These are phyloP conservation scores for Flaveria bidentis DNA, from an alignment of 129 eudicot species.

Conservation along the genomic window DNA sequence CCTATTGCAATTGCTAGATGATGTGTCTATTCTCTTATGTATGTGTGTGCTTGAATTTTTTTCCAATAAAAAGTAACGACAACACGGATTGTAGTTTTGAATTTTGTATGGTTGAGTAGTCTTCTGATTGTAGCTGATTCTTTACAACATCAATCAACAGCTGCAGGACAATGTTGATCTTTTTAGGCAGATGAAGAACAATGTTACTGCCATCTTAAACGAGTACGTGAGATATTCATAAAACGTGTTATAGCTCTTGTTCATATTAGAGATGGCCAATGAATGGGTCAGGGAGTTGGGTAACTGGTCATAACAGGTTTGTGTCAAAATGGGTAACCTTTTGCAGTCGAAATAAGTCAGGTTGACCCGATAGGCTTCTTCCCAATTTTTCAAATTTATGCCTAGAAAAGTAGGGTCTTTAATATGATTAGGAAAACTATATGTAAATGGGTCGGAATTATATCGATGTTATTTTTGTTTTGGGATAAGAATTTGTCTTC, in stretches of 20 bases:
- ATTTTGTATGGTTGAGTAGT: background rate
- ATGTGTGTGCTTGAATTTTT: background rate
- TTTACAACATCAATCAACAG: slow-evolving; percentile 45
- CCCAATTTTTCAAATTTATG: background rate
- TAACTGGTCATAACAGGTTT: background rate
- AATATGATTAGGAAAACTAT: background rate
- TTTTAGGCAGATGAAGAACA: slow-evolving; percentile 65
- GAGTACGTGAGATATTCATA: slow-evolving; percentile 47
- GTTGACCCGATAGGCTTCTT: background rate
- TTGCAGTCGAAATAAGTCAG: background rate
- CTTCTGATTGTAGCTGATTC: slow-evolving; percentile 15
- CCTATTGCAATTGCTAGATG: background rate
- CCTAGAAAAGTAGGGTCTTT: background rate
- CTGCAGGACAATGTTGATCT: slow-evolving; percentile 77
- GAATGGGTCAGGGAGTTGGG: background rate
- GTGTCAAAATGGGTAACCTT: background rate
- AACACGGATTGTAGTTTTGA: background rate
- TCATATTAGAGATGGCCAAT: background rate
- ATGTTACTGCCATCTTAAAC: slow-evolving; percentile 56
- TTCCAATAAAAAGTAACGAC: background rate
- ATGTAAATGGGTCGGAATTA: background rate
- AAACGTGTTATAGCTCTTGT: slow-evolving; percentile 11
- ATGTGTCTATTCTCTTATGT: background rate
- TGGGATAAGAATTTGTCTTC: background rate
- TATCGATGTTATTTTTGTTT: background rate